Conservation (phyloP, 139 green algal genomes). For the Micromonas pusilla region DNA sequence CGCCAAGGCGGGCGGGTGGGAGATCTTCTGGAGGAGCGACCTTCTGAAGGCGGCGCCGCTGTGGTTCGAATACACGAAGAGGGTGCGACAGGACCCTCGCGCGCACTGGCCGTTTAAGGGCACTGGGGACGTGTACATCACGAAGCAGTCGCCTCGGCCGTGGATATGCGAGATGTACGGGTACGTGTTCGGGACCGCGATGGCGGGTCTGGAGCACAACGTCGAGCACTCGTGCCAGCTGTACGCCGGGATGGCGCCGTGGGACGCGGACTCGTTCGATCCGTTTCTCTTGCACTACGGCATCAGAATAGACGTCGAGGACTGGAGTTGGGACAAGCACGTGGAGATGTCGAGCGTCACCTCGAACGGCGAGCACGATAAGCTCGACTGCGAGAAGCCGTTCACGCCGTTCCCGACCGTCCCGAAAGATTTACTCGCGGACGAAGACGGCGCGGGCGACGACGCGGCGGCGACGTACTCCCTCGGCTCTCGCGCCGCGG, state of each 20-base stretch:
- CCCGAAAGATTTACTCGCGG: no score
- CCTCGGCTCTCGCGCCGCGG: no score
- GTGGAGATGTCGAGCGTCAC: neutral
- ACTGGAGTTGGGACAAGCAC: slow-evolving; percentile 21
- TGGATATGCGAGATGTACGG: slow-evolving; percentile 32
- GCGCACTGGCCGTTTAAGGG: slow-evolving; percentile 13
- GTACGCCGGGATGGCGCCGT: slow-evolving; percentile 11
- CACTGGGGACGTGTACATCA: slow-evolving; percentile 22
- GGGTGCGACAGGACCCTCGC: slow-evolving; percentile 6
- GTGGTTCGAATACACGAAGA: slow-evolving; percentile 22
- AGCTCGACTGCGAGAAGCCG: neutral
- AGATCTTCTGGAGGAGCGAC: slow-evolving; percentile 16
- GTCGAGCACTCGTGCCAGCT: neutral
- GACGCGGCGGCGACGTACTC: no score
- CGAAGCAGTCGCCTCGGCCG: neutral
- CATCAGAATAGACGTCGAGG: neutral
- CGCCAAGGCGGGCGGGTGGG: slow-evolving; percentile 20
- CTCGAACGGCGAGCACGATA: neutral
- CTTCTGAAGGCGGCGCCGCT: neutral
- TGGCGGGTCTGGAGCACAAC: slow-evolving; percentile 7
- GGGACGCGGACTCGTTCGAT: slow-evolving; percentile 1
- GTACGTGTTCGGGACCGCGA: slow-evolving; percentile 13
- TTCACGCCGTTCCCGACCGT: neutral
- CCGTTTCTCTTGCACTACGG: slow-evolving; percentile 22
- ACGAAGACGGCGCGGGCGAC: no score